Base-by-base conservation (phyloP, 1,284 basidiomycete genomes). In the Mycosarcoma maydis region DNA sequence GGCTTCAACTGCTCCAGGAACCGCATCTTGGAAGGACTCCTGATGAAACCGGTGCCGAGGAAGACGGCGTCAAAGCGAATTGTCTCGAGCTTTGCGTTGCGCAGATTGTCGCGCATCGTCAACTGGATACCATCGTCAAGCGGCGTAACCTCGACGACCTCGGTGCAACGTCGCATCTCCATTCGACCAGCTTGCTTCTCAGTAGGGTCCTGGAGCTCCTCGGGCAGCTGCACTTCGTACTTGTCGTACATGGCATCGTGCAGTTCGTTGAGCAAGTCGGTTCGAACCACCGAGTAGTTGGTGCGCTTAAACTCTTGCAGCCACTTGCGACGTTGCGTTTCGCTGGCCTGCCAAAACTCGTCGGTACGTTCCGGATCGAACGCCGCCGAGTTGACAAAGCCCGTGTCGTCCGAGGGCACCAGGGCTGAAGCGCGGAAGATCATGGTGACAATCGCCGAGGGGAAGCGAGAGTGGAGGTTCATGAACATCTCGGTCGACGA, bases 321-420 rank as follows among this genome's bases (percentile, higher is more conserved):
- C 77, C 77, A 78, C 24, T 57, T 64, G 20, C 56, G 53, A 24
- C 80, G 75, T 30, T 76, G 62, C 30, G 49, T 45, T 37, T 66
- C 67, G 30, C 41, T 54, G 9, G 72, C 70, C 36, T 61, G 45
- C 78, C 78, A 81, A 64, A 80, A 81, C 42, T 71, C 67, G 46
- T 77, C 72, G 24, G 77, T 78, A n/a, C 76, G 59, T 22, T 73
- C 68, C 0, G 80, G 80, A 30, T 81, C 80, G 54, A 81, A 81
- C 3, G 80, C 80, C 23, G 69, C 75, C 24, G 73, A 68, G 53
- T 81, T 81, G 57, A 81, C 62, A 36, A 81, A 80, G 7, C 75
- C 66, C 22, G 77, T 78, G 45, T 80, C 78, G 61, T 81, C 80
- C 6, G 74, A 77, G 1, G 80, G 80, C 13, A 77, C 77, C 11